phyloP scores from a whole-genome alignment of 305 asterid genomes.

The Fraxinus albicans region DNA sequence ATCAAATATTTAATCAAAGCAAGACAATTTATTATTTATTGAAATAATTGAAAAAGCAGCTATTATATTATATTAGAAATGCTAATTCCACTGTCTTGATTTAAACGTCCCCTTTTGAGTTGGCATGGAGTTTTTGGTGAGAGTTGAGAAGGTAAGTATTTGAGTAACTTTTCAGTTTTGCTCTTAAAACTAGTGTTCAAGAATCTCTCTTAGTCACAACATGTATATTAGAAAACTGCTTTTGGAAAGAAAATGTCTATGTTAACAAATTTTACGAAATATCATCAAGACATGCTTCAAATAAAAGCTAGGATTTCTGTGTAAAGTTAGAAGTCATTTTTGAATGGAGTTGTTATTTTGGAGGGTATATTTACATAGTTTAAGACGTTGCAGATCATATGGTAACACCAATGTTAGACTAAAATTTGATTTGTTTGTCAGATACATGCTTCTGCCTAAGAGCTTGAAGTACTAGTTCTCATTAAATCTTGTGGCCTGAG shows the following conservation, averaged over 20 bases:
- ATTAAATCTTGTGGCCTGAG: slow-evolving; percentile 1
- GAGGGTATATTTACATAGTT: not conserved
- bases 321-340: not conserved
- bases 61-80: not conserved
- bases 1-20: not conserved
- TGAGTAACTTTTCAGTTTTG: not conserved
- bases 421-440: not conserved
- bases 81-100: not conserved
- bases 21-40: not conserved
- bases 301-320: not conserved
- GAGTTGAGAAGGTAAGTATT: not conserved
- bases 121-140: not conserved
- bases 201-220: not conserved
- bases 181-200: not conserved
- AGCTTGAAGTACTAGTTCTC: not conserved
- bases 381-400: not conserved
- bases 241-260: not conserved
- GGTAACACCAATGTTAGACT: not conserved
- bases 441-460: not conserved
- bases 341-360: not conserved
- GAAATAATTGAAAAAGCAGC: not conserved
- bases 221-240: not conserved
- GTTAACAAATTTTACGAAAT: not conserved
- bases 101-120: not conserved
- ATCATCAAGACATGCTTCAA: not conserved